These are phyloP conservation scores for Amanita molliuscula DNA, from an alignment of 768 basidiomycete genomes.

Conservation along the genomic window DNA sequence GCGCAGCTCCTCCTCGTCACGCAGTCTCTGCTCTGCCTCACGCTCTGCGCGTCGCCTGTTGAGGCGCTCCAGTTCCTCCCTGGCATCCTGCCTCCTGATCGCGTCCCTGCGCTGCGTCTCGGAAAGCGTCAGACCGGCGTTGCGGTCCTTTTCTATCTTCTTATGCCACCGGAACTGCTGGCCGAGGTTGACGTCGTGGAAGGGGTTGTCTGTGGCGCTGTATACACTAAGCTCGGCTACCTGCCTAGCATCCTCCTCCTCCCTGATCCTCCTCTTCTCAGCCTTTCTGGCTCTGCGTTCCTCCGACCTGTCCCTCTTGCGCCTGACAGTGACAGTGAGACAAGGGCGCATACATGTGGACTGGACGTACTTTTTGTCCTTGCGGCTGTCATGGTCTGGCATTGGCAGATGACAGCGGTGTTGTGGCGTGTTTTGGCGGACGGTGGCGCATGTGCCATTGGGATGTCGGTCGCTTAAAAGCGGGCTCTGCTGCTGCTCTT, in stretches of 20 bases:
- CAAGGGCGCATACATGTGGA: not conserved
- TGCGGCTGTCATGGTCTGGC: slow-evolving; percentile 20
- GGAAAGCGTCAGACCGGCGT: slow-evolving; percentile 67
- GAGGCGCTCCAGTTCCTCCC: slow-evolving; percentile 88
- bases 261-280: slow-evolving; percentile 74
- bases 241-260: slow-evolving; percentile 85
- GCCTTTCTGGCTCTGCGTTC: slow-evolving; percentile 78
- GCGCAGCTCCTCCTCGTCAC: slow-evolving; percentile 88
- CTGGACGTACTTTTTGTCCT: slow-evolving; percentile 34
- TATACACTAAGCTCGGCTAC: slow-evolving; percentile 95
- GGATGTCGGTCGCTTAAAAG: not conserved
- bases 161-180: slow-evolving; percentile 99
- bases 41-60: slow-evolving; percentile 87
- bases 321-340: slow-evolving; percentile 29
- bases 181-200: slow-evolving; percentile 93
- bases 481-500: not conserved
- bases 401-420: slow-evolving; percentile 4
- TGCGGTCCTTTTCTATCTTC: slow-evolving; percentile 93
- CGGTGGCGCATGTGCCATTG: not conserved
- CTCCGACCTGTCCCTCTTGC: slow-evolving; percentile 80
- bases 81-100: slow-evolving; percentile 77
- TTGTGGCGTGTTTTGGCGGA: slow-evolving; percentile 3
- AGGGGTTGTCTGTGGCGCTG: slow-evolving; percentile 94
- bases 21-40: slow-evolving; percentile 76
- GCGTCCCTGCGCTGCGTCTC: slow-evolving; percentile 79